A percentile compares a stretch with the other conserved stretches of the same genome.
Evolutionary conservation across 2,329 filamentous ascomycete genomes (phyloP).

Genomic region (Sphaerulina populicola): DNA sequence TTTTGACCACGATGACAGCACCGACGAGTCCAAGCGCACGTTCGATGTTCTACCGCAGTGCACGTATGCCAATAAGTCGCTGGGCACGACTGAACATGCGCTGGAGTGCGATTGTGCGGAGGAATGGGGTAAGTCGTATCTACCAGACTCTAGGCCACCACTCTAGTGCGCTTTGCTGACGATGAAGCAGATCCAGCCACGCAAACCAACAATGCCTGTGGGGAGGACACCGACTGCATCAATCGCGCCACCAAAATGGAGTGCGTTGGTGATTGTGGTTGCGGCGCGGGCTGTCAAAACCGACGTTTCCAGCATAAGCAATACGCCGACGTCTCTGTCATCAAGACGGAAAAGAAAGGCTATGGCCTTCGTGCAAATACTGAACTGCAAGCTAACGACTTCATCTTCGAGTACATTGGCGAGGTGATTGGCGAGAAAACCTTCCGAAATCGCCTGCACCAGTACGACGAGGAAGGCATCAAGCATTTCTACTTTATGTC

Average conservation of each 20-base stretch:
- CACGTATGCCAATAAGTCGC: slow-evolving; percentile 81
- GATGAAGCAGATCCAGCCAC: slow-evolving; percentile 40
- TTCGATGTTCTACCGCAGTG: slow-evolving; percentile 81
- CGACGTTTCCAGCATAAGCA: slow-evolving; percentile 86
- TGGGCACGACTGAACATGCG: slow-evolving; percentile 85
- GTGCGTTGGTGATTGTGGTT: slow-evolving; percentile 79
- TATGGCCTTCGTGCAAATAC: slow-evolving; percentile 79
- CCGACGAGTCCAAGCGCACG: slow-evolving; percentile 61
- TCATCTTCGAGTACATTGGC: slow-evolving; percentile 96
- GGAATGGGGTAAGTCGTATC: slow-evolving; percentile 71
- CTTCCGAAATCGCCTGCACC: slow-evolving; percentile 80
- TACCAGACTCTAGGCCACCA: slow-evolving; percentile 13
- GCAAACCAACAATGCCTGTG: slow-evolving; percentile 70
- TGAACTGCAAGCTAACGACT: slow-evolving; percentile 71
- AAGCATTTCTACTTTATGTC: slow-evolving; percentile 99
- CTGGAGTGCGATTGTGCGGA: slow-evolving; percentile 92
- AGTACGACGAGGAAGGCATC: slow-evolving; percentile 93
- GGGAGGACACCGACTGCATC: slow-evolving; percentile 95
- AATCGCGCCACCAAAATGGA: slow-evolving; percentile 98
- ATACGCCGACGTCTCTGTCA: slow-evolving; percentile 85
- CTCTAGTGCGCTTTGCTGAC: slow-evolving; percentile 3
- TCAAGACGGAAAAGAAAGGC: slow-evolving; percentile 97
- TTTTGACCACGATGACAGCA: slow-evolving; percentile 67
- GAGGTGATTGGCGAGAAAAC: slow-evolving; percentile 92
- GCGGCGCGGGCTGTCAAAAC: slow-evolving; percentile 81